phyloP scores from a whole-genome alignment of 345 rosid genomes.

The Acer negundo region DNA sequence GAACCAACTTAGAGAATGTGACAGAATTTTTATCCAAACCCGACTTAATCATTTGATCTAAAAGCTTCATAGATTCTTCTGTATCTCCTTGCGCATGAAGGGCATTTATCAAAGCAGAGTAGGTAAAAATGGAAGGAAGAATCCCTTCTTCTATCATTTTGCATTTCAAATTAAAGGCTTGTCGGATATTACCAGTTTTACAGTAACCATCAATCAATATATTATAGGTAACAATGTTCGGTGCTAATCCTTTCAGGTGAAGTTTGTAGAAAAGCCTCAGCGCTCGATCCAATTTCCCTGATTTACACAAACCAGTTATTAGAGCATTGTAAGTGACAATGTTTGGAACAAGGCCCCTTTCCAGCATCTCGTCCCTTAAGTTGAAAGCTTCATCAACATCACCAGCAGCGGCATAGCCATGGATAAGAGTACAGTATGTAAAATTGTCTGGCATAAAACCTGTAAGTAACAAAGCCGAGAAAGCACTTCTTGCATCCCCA shows the following conservation, averaged over 20 bases:
- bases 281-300: constrained; percentile 57
- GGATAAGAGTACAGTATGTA: constrained; percentile 62
- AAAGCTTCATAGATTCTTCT: constrained; percentile 25
- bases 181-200: constrained; percentile 43
- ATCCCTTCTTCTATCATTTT: constrained; percentile 54
- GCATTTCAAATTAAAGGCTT: constrained; percentile 53
- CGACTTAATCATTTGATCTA: constrained; percentile 33
- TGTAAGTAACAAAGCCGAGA: constrained; percentile 43
- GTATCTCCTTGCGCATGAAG: constrained; percentile 40
- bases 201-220: constrained; percentile 51
- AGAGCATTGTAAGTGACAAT: constrained; percentile 64
- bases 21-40: constrained; percentile 26
- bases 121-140: constrained; percentile 35
- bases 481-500: constrained; percentile 53
- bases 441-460: constrained; percentile 65
- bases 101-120: constrained; percentile 39
- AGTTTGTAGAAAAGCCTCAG: constrained; percentile 62
- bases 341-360: constrained; percentile 55
- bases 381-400: constrained; percentile 65
- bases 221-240: constrained; percentile 55
- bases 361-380: constrained; percentile 67
- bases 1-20: constrained; percentile 23
- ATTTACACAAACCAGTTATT: constrained; percentile 65
- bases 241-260: constrained; percentile 50
- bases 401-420: constrained; percentile 60